Evolutionary conservation across 2,329 filamentous ascomycete species (phyloP).

Genomic region (Clonostachys sp.): DNA sequence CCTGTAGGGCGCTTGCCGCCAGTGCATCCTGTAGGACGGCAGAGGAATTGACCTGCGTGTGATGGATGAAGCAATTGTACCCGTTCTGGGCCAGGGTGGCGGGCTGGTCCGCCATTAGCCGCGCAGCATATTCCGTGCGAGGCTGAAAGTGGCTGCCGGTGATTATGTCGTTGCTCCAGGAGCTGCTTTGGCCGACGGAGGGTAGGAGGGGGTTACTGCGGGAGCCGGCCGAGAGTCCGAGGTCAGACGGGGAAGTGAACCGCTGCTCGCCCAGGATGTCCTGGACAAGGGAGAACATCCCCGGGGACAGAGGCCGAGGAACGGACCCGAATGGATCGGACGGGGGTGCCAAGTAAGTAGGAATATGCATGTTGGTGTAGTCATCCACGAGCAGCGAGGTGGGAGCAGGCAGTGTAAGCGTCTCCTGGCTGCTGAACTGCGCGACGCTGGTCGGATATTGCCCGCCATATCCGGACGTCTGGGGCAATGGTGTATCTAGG

Average conservation of each 20-base stretch:
- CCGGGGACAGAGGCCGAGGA: neutral
- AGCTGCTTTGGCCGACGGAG: neutral
- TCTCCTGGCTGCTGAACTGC: too few relatives aligned
- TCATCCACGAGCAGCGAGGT: too few relatives aligned
- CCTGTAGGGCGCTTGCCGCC: constrained; percentile 1
- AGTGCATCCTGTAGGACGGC: neutral
- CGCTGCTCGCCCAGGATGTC: neutral
- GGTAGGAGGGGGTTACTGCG: neutral
- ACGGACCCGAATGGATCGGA: neutral
- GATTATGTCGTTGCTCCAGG: neutral
- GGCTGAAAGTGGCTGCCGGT: neutral
- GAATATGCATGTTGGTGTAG: neutral
- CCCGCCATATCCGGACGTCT: too few relatives aligned
- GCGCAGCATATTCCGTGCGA: neutral
- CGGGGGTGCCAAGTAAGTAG: neutral
- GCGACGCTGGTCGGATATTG: too few relatives aligned
- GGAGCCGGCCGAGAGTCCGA: neutral
- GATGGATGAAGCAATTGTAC: neutral
- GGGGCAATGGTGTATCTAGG: too few relatives aligned
- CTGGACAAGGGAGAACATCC: neutral
- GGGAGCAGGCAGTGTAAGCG: too few relatives aligned
- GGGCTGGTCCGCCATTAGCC: neutral
- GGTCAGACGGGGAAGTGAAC: neutral
- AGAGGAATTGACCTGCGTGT: neutral
- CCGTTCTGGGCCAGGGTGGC: neutral